Conservation (phyloP, 2,329 filamentous ascomycete species). For the Cephalotrichum gorgonifer region DNA sequence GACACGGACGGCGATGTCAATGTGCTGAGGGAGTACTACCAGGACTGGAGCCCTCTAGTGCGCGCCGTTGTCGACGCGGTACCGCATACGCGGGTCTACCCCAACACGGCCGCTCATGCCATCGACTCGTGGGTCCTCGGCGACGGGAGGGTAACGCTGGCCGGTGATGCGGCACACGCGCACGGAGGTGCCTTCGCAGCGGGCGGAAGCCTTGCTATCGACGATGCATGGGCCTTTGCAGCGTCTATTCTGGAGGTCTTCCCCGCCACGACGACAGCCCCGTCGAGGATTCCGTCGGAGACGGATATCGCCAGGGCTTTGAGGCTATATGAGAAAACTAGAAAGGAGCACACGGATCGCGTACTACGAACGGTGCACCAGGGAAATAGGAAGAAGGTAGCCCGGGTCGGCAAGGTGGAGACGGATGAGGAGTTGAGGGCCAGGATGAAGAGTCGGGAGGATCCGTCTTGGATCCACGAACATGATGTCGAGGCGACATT, state of each 20-base stretch:
- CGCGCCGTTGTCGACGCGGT: slow-evolving; percentile 27
- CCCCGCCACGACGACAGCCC: slow-evolving; percentile 9
- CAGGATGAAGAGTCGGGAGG: slow-evolving; percentile 22
- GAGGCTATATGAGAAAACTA: slow-evolving; percentile 28
- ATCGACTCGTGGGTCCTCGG: slow-evolving; percentile 30
- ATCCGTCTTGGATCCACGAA: slow-evolving; percentile 33
- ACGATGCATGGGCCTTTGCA: slow-evolving; percentile 30
- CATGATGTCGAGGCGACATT: slow-evolving; percentile 32
- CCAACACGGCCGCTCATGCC: slow-evolving; percentile 28
- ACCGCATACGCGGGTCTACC: slow-evolving; percentile 28
- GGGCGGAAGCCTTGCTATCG: slow-evolving; percentile 26
- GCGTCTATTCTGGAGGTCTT: slow-evolving; percentile 26
- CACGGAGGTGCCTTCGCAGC: slow-evolving; percentile 30
- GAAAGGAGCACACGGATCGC: slow-evolving; percentile 28
- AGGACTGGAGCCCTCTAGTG: slow-evolving; percentile 30
- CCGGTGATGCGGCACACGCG: slow-evolving; percentile 28
- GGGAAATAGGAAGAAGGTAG: slow-evolving; percentile 16
- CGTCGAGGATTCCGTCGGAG: slow-evolving; percentile 2
- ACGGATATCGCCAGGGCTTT: slow-evolving; percentile 19
- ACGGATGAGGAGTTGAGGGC: slow-evolving; percentile 25
- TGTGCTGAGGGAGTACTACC: slow-evolving; percentile 23
- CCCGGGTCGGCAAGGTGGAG: slow-evolving; percentile 13
- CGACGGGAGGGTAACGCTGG: slow-evolving; percentile 20
- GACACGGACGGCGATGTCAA: slow-evolving; percentile 24
- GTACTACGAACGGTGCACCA: slow-evolving; percentile 23